Conservation (phyloP, 2,329 filamentous ascomycete species). For the Phaeoacremonium minimum region DNA sequence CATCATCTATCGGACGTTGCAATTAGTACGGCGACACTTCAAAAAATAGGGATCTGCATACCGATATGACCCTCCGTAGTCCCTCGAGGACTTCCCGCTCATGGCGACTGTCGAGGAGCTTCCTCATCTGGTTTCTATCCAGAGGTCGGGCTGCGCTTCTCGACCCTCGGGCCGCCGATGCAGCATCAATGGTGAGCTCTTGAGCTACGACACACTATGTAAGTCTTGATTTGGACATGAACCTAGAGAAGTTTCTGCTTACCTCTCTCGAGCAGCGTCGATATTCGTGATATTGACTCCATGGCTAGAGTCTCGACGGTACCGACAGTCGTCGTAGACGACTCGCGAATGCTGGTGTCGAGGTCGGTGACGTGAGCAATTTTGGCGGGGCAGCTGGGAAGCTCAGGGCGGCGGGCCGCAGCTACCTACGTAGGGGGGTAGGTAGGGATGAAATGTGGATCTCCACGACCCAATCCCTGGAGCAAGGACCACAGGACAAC, state of each 20-base stretch:
- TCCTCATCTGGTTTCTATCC: constrained; percentile 83
- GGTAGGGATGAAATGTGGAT: too few species aligned
- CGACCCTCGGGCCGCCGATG: constrained; percentile 73
- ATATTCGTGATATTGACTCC: constrained; percentile 96
- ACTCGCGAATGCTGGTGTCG: too few species aligned
- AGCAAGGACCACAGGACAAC: too few species aligned
- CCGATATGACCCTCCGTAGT: constrained; percentile 80
- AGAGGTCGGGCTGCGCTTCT: constrained; percentile 60
- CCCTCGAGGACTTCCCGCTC: constrained; percentile 93
- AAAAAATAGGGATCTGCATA: constrained; percentile 36
- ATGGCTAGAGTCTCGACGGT: constrained; percentile 54
- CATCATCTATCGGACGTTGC: constrained; percentile 67
- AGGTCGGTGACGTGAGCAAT: too few species aligned
- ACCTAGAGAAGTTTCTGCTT: constrained; percentile 23
- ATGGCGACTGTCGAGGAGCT: constrained; percentile 87
- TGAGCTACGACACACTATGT: too few species aligned
- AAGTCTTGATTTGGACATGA: not conserved
- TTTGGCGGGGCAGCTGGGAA: too few species aligned
- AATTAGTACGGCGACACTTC: constrained; percentile 4
- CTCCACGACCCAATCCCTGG: too few species aligned
- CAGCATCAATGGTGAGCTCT: constrained; percentile 95
- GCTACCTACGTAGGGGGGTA: too few species aligned
- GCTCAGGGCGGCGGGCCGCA: too few species aligned
- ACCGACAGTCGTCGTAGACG: too few species aligned
- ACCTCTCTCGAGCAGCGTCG: constrained; percentile 92